A percentile compares a stretch with the other conserved stretches of the same genome.
phyloP scores from a whole-genome alignment of 106 monocot genomes.

The Platanthera zijinensis region DNA sequence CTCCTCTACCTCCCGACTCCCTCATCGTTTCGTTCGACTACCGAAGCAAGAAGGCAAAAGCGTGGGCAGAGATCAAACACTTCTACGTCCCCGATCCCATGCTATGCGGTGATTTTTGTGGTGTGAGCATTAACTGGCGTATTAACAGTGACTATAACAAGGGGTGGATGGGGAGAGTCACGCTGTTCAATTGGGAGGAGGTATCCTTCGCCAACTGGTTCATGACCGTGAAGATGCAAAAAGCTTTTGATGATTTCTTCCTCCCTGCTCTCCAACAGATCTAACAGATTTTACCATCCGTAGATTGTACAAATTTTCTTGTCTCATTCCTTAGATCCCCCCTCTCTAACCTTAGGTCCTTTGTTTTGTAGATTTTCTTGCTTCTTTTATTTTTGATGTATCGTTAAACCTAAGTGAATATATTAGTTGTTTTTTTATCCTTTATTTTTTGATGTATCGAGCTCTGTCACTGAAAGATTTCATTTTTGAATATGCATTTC shows the following conservation, averaged over 20 bases:
- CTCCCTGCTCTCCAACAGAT: no score
- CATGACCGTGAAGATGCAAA: constrained; percentile 35
- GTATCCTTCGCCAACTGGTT: constrained; percentile 49
- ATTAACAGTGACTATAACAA: constrained; percentile 32
- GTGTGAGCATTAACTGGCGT: constrained; percentile 74
- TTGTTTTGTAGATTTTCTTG: no score
- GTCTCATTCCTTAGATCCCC: no score
- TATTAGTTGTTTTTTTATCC: no score
- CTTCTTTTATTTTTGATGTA: no score
- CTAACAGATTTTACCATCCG: no score
- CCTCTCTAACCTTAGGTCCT: no score
- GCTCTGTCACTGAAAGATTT: no score
- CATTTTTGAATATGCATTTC: no score
- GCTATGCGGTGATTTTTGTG: constrained; percentile 60
- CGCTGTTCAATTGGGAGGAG: constrained; percentile 61
- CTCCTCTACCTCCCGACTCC: constrained; percentile 52
- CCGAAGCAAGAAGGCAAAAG: constrained; percentile 26
- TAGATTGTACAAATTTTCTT: no score
- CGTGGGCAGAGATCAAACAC: constrained; percentile 43
- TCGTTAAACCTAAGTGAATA: no score
- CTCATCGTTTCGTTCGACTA: constrained; percentile 59
- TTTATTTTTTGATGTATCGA: no score
- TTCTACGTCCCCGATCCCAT: constrained; percentile 25
- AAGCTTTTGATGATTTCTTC: constrained; percentile 39
- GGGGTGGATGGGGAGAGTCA: constrained; percentile 57